These are phyloP conservation scores for Penicillium concentricum DNA, from an alignment of 2,329 filamentous ascomycete genomes.

Conservation along the genomic window DNA sequence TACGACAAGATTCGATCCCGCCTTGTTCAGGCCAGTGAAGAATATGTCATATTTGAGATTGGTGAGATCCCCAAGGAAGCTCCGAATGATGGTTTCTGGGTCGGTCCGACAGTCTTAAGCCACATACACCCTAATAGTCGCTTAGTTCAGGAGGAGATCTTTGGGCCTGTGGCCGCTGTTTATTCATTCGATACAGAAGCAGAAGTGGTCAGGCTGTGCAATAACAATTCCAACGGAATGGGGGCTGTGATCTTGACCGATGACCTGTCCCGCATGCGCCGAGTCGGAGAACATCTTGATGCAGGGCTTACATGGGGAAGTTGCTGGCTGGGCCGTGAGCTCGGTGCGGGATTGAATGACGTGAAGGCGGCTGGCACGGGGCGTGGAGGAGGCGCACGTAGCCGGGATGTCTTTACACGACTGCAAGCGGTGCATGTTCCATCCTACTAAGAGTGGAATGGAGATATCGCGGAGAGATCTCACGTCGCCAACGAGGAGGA, in stretches of 20 bases:
- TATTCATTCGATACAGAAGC: neutral
- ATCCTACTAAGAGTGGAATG: neutral
- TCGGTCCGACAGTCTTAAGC: neutral
- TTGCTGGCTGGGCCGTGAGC: neutral
- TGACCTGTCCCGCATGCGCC: neutral
- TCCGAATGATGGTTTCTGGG: neutral
- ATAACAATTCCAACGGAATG: neutral
- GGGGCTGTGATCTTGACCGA: neutral
- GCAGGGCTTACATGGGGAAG: neutral
- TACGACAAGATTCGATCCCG: neutral
- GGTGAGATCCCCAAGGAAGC: neutral
- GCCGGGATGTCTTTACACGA: neutral
- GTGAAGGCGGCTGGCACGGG: neutral
- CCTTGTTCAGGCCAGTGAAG: neutral
- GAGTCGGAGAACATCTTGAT: neutral
- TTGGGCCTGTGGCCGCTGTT: neutral
- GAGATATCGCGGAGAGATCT: neutral
- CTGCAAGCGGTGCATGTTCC: neutral
- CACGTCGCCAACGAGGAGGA: neutral
- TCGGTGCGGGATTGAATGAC: neutral
- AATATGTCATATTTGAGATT: too few relatives aligned
- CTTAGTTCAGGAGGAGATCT: neutral
- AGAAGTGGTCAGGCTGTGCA: neutral
- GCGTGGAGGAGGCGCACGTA: neutral
- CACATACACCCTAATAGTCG: neutral